Evolutionary conservation across 306 rosid genomes (phyloP).

Genomic region (Castanospermum australe): DNA sequence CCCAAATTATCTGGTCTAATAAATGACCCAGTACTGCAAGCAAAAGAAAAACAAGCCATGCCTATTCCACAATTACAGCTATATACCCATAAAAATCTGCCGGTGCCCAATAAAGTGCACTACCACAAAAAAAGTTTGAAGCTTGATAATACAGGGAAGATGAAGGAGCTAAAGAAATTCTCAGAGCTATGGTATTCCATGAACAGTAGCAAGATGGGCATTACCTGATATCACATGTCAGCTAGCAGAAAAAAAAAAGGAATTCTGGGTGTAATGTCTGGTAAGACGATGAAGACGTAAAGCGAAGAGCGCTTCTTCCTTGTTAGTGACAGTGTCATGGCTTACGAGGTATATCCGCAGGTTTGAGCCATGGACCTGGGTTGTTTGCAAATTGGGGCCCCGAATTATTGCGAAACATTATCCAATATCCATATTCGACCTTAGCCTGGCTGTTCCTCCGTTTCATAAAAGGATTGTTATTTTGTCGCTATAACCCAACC

Average conservation of each 20-base stretch:
- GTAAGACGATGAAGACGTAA: background rate
- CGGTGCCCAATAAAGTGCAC: slow-evolving; percentile 27
- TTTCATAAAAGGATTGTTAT: no score
- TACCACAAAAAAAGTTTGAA: slow-evolving; percentile 19
- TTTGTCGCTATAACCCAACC: background rate
- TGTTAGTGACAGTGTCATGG: background rate
- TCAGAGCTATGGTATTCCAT: background rate
- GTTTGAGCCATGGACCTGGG: background rate
- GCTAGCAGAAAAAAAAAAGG: slow-evolving; percentile 5
- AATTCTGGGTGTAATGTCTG: background rate
- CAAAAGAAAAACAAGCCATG: slow-evolving; percentile 74
- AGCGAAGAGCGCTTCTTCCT: background rate
- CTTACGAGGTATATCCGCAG: background rate
- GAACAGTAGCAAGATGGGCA: slow-evolving; percentile 17
- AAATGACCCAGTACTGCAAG: slow-evolving; percentile 53
- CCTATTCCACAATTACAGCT: slow-evolving; percentile 9
- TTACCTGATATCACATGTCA: slow-evolving; percentile 30
- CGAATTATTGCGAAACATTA: no score
- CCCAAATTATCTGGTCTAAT: slow-evolving; percentile 29
- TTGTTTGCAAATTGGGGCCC: background rate
- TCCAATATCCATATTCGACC: no score
- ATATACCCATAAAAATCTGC: slow-evolving; percentile 27
- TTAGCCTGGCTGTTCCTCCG: no score
- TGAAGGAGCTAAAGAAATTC: background rate
- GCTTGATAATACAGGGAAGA: background rate